A percentile compares a stretch with the other conserved stretches of the same genome.
Evolutionary conservation across 192 early-diverging fungal species (phyloP).

Genomic region (Dissophora globulifera): DNA sequence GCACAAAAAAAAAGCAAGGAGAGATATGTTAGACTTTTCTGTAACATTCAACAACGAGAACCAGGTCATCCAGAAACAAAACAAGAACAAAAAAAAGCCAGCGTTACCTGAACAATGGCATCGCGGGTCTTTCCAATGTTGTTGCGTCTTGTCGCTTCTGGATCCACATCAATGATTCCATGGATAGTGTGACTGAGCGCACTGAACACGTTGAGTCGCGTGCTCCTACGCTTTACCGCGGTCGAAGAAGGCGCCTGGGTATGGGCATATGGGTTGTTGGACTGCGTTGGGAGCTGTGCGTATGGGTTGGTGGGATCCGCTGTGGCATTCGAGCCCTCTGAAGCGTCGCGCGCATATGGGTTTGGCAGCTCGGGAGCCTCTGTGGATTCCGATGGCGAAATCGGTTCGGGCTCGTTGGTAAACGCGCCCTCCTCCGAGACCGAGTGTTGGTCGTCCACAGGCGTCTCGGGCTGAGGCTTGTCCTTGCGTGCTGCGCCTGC

Average conservation of each 20-base stretch:
- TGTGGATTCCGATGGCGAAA: neutral
- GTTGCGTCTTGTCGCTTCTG: slow-evolving; percentile 86
- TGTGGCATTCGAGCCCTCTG: neutral
- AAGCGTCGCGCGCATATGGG: slow-evolving; percentile 31
- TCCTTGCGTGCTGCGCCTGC: slow-evolving; percentile 1
- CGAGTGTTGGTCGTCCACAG: slow-evolving; percentile 12
- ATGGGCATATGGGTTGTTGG: slow-evolving; percentile 37
- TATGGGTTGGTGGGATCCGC: slow-evolving; percentile 13
- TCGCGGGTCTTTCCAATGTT: slow-evolving; percentile 90
- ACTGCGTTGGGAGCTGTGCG: slow-evolving; percentile 27
- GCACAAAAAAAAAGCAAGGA: neutral
- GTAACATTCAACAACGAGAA: too few species aligned
- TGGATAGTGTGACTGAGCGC: slow-evolving; percentile 80
- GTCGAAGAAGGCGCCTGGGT: slow-evolving; percentile 12
- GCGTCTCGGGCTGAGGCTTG: neutral
- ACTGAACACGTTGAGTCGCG: slow-evolving; percentile 63
- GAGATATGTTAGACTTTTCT: too few species aligned
- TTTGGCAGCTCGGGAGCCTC: slow-evolving; percentile 11
- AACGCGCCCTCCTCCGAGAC: slow-evolving; percentile 39
- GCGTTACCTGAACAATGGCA: slow-evolving; percentile 69
- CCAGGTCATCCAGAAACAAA: too few species aligned
- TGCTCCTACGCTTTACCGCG: slow-evolving; percentile 50
- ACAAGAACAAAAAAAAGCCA: too few species aligned
- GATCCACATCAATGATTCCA: slow-evolving; percentile 96
- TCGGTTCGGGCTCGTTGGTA: slow-evolving; percentile 31